phyloP scores from a whole-genome alignment of 192 early-diverging fungal species.

The Pecoramyces ruminantium region DNA sequence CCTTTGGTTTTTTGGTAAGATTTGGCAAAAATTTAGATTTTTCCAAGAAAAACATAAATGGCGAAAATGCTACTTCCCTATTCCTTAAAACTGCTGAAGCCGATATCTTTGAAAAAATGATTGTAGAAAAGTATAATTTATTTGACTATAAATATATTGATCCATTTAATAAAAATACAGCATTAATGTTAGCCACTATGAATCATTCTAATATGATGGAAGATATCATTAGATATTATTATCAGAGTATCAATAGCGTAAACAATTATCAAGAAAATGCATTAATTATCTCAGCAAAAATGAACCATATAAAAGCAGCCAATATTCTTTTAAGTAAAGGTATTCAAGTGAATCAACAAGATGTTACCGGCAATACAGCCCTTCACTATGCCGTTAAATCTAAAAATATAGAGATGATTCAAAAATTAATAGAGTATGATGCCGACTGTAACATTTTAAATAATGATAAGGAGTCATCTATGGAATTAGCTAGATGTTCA shows the following conservation, averaged over 20 bases:
- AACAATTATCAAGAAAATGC: not conserved
- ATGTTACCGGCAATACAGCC: not conserved
- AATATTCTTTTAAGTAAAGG: not conserved
- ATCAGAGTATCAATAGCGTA: not conserved
- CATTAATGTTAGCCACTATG: not conserved
- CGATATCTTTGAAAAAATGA: not conserved
- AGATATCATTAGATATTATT: not conserved
- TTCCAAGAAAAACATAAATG: not conserved
- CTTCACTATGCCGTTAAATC: not conserved
- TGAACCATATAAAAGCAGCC: not conserved
- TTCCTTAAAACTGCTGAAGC: not conserved
- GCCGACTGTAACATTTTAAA: not conserved
- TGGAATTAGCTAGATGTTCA: not conserved
- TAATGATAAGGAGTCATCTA: not conserved
- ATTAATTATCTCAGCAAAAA: not conserved
- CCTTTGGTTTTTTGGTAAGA: not conserved
- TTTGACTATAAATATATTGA: not conserved
- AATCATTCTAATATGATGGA: not conserved
- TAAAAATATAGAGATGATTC: not conserved
- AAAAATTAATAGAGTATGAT: not conserved
- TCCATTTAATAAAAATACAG: not conserved
- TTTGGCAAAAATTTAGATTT: not conserved
- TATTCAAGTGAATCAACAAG: not conserved
- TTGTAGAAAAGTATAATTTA: not conserved
- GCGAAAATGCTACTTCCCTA: not conserved